Evolutionary conservation across 257 asterid species (phyloP).

Genomic region (Galeopsis tetrahit): DNA sequence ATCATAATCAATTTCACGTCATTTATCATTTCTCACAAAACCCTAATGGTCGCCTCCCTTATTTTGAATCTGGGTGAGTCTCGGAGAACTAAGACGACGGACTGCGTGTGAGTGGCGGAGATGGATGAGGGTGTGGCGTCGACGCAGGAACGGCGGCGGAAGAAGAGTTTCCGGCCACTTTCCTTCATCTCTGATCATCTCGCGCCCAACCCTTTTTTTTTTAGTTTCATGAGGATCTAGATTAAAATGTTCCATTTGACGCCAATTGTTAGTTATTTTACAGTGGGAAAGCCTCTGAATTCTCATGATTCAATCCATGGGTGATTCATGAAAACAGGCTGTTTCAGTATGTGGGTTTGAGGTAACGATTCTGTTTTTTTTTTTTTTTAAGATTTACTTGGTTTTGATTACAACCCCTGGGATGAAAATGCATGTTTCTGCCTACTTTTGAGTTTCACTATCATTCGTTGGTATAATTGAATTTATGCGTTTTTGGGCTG

Average conservation of each 20-base stretch:
- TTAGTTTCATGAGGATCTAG: slow-evolving; percentile 82
- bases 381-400: slow-evolving; percentile 50
- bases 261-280: slow-evolving; percentile 38
- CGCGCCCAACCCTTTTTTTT: slow-evolving; percentile 51
- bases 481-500: slow-evolving; percentile 40
- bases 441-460: slow-evolving; percentile 26
- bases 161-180: too few species aligned
- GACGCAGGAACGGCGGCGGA: too few species aligned
- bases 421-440: slow-evolving; percentile 31
- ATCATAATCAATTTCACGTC: too few species aligned
- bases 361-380: slow-evolving; percentile 56
- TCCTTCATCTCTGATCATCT: too few species aligned
- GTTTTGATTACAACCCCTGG: slow-evolving; percentile 52
- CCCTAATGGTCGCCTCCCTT: too few species aligned
- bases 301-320: slow-evolving; percentile 59
- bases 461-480: slow-evolving; percentile 34
- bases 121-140: too few species aligned
- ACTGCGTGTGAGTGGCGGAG: too few species aligned
- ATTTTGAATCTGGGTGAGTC: too few species aligned
- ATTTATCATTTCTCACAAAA: too few species aligned
- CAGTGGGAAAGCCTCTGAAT: slow-evolving; percentile 47
- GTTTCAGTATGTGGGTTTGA: slow-evolving; percentile 82
- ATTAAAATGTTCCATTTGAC: slow-evolving; percentile 46
- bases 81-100: too few species aligned
- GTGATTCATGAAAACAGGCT: slow-evolving; percentile 48